Evolutionary conservation across 2,329 filamentous ascomycete species (phyloP).

Genomic region (Fusarium albosuccineum): DNA sequence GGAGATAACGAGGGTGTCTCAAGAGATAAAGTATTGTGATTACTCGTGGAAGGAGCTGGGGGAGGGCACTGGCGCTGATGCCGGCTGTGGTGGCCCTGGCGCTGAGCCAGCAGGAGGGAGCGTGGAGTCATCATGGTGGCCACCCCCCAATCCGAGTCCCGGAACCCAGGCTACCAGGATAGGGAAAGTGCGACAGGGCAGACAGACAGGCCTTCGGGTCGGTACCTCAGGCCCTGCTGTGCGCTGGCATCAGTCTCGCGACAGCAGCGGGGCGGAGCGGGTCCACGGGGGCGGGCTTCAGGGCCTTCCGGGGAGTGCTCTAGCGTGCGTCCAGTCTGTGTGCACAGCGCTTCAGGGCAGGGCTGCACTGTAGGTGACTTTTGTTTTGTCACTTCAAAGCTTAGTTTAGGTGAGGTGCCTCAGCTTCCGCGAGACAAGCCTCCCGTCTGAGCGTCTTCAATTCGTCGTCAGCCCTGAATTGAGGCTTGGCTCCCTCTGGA

Average conservation of each 20-base stretch:
- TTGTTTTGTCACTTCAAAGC: constrained; percentile 6
- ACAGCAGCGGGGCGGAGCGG: constrained; percentile 37
- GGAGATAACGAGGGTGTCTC: constrained; percentile 39
- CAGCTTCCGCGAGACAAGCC: constrained; percentile 12
- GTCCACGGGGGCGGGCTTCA: constrained; percentile 20
- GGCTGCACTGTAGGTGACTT: constrained; percentile 17
- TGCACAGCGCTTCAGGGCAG: constrained; percentile 27
- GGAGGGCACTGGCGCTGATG: constrained; percentile 34
- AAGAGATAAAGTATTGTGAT: constrained; percentile 41
- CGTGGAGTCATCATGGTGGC: constrained; percentile 48
- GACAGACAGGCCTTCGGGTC: constrained; percentile 12
- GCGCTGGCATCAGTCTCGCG: constrained; percentile 44
- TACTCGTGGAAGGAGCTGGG: constrained; percentile 34
- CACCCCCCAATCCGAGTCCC: constrained; percentile 37
- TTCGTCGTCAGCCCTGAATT: constrained; percentile 16
- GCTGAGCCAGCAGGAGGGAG: constrained; percentile 46
- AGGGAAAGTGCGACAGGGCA: constrained; percentile 39
- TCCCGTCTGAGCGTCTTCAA: constrained; percentile 18
- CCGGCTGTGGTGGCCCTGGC: constrained; percentile 36
- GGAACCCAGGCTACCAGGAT: constrained; percentile 25
- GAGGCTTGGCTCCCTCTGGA: constrained; percentile 1
- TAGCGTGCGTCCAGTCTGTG: constrained; percentile 17
- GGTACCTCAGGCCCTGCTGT: constrained; percentile 18
- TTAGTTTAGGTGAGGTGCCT: neutral
- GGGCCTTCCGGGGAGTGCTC: constrained; percentile 18